Evolutionary conservation across 768 basidiomycete genomes (phyloP), one percentile per base, ranked within the genome.

Genomic region (Boletus rufocinnamomeus): DNA sequence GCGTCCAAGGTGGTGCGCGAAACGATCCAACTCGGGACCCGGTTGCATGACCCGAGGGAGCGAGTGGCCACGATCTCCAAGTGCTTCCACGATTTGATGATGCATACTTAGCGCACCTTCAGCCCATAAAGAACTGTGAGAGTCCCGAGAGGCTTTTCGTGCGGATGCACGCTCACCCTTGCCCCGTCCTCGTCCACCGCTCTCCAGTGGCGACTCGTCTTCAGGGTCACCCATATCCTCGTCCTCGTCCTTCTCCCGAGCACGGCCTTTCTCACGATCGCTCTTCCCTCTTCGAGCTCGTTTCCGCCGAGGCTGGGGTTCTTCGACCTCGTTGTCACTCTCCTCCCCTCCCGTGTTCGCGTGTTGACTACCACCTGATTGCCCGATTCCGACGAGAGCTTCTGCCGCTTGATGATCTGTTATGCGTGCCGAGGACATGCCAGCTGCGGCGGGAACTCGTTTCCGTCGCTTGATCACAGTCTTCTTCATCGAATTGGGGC

Each of bases 401-500:
- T 94, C 93, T 13, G 93, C 93, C 2, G 93, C 93, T 38, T 91
- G 91, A 69, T 93, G 91, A 70, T 95, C 93, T 13, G 87, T 82
- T 79, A 91, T 82, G 30, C 81, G 79, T 64, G 76, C 78, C 56
- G 64, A 79, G 63, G 62, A 78, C 71, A 73, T 71, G 61, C 73
- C 69, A 57, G 73, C 82, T 21, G 89, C 93, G 51, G 96, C 95
- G 37, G 97, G 95, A 43, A 99, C 95, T 64, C 97, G 88, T 76
- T 98, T 98, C 63, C 97, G 82, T 35, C 97, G 85, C 78, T 99
- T 99, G 82, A 99, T 99, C 65, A 97, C 93, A 5, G 93, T 91
- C 80, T 98, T 98, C 77, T 97, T 98, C 95, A 99, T 96, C 61
- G 94, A 93, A 63, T 95, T 95, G 40, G 97, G 97, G 38, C 97